Evolutionary conservation across 805 yeast species (phyloP).

Genomic region (Groenewaldozyma salmanticensis): DNA sequence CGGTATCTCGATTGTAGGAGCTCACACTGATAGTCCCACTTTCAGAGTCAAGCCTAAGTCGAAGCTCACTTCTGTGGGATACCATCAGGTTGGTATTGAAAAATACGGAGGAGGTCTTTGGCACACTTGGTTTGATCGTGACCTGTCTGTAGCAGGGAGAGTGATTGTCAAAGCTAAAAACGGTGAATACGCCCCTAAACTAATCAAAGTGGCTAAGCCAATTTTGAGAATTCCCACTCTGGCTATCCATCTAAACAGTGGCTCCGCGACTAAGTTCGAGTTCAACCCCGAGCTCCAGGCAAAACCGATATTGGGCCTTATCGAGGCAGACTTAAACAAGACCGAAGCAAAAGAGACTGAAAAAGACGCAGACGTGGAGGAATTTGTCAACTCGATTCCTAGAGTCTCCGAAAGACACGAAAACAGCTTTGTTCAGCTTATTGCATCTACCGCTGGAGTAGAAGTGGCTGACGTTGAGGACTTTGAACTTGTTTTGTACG

Average conservation of each 20-base stretch:
- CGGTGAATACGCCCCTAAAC: conserved; percentile 48
- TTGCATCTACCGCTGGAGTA: conserved; percentile 57
- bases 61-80: conserved; percentile 50
- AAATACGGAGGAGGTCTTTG: conserved; percentile 94
- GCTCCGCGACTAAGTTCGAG: conserved; percentile 60
- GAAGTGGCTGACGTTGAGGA: conserved; percentile 60
- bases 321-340: conserved; percentile 29
- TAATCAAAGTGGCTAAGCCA: conserved; percentile 77
- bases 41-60: conserved; percentile 86
- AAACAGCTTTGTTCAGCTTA: conserved; percentile 51
- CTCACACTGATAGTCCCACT: conserved; percentile 93
- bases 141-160: conserved; percentile 83
- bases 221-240: conserved; percentile 84
- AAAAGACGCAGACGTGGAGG: conserved; percentile 13
- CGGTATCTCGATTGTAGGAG: conserved; percentile 84
- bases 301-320: conserved; percentile 72
- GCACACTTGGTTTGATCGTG: conserved; percentile 97
- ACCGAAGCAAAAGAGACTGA: conserved; percentile 15
- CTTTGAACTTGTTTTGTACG: conserved; percentile 79
- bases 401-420: conserved; percentile 62
- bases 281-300: conserved; percentile 83
- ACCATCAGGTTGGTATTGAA: conserved; percentile 85
- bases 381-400: conserved; percentile 19
- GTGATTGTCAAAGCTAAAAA: conserved; percentile 49
- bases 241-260: conserved; percentile 84